phyloP scores from a whole-genome alignment of 352 stramenopile species.

The Phytophthora sp. region DNA sequence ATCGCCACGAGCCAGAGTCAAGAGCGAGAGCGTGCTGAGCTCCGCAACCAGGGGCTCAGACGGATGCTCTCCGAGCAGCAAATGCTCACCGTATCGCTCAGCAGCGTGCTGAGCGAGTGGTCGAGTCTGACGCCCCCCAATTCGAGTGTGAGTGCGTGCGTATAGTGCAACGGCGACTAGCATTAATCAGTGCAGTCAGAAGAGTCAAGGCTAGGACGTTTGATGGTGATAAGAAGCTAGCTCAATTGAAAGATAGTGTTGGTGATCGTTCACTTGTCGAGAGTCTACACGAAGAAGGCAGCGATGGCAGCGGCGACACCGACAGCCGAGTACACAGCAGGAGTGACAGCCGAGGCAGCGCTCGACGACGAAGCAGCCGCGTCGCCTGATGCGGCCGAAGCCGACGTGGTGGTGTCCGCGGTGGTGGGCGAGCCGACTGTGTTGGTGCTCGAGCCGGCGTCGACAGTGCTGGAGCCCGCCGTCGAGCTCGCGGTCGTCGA shows the following conservation, averaged over 20 bases:
- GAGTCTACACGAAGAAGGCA: constrained; percentile 27
- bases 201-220: neutral
- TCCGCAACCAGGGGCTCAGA: constrained; percentile 22
- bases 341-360: constrained; percentile 24
- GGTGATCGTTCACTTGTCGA: constrained; percentile 4
- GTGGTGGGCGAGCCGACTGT: constrained; percentile 15
- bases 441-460: constrained; percentile 8
- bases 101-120: constrained; percentile 17
- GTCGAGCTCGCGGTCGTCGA: constrained; percentile 16
- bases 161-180: neutral
- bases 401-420: constrained; percentile 11
- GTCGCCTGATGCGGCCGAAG: neutral
- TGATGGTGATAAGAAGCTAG: neutral
- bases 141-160: neutral
- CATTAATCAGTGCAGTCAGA: neutral
- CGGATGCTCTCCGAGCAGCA: constrained; percentile 19
- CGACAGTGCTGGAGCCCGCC: constrained; percentile 15
- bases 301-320: constrained; percentile 12
- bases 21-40: constrained; percentile 18
- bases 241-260: constrained; percentile 8
- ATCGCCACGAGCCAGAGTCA: constrained; percentile 19
- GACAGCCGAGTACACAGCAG: constrained; percentile 23
- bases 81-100: constrained; percentile 16
- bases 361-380: constrained; percentile 18
- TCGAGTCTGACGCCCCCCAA: neutral